Evolutionary conservation across 2,329 filamentous ascomycete genomes (phyloP).

Genomic region (Juglanconis sp.): DNA sequence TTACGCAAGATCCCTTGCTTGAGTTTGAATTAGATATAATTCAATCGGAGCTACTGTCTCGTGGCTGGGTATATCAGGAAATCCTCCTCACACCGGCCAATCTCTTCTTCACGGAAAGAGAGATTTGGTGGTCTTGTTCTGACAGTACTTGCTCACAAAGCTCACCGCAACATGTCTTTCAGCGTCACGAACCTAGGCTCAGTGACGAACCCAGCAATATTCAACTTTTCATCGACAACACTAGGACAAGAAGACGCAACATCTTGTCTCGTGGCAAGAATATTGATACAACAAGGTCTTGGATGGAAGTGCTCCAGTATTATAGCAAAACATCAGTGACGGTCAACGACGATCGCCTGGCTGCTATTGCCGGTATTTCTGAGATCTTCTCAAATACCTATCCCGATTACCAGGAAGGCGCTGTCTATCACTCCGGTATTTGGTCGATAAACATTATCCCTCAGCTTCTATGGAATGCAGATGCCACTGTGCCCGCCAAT

Average conservation of each 20-base stretch:
- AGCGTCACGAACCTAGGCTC: too few species aligned
- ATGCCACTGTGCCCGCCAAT: not conserved
- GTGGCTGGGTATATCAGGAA: conserved; percentile 7
- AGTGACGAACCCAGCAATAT: too few species aligned
- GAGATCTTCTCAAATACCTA: not conserved
- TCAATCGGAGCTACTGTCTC: conserved; percentile 1
- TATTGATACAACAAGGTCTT: not conserved
- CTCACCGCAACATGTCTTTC: not conserved
- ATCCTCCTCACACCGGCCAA: not conserved
- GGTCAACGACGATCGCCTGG: not conserved
- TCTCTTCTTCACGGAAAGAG: not conserved
- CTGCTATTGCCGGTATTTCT: not conserved
- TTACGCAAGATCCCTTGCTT: too few species aligned
- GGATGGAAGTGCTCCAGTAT: not conserved
- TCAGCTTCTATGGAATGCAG: not conserved
- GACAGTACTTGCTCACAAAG: not conserved
- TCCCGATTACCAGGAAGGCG: not conserved
- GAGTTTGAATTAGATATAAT: not conserved
- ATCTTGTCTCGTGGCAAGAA: too few species aligned
- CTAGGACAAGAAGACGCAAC: not conserved
- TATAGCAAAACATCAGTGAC: not conserved
- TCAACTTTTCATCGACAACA: not conserved
- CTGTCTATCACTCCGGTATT: not conserved
- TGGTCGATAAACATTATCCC: not conserved
- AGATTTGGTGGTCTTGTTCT: conserved; percentile 3